Base-by-base conservation (phyloP, 164 flowering plant genomes). In the Echeveria elegans region DNA sequence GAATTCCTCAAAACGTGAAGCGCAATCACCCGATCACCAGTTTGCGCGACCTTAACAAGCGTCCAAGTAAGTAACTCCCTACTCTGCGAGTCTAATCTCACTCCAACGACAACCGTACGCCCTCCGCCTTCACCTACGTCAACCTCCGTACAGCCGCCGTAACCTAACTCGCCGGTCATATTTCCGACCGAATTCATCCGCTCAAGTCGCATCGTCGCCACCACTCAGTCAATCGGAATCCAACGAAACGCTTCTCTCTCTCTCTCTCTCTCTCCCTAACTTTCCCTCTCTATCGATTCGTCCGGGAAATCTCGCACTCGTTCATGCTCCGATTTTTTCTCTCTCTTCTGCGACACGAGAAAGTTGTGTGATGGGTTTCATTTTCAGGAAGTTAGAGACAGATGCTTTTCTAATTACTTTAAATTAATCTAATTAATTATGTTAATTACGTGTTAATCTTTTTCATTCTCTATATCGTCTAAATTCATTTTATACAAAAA, bases 11-110 rank as follows among this genome's bases (percentile, higher is more conserved):
- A 69, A 23, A 77, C 79, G 48, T 81, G 84, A 45, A 81, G 72
- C 14, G 84, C 84, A 68, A 81, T 63, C 61, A 81, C 76, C 29
- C 65, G 74, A 47, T 81, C 84, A 12, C 84, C 84, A 3, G 81
- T 71, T 64, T 63, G 68, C 6, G 77, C 82, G 53, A 74, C 77
- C 50, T 79, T 81, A 41, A 81, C 78, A 31, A 81, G 73, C 18
- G 84, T 74, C 84, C 84, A 81, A 14, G 84, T 81, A 19, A 81
- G 75, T 68, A 79, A 60, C 45, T 81, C 80, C 66, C 70, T 41
- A 47, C 84, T 81, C 68, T 41, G 36, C 5, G 66, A 31, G 50
- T 81, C 82, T 36, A 79, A 52, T 62, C 76, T 81, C 61, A 81
- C 80, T 16, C 82, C 84, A 2, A 81, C 84, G 2, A 81, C 69